phyloP scores from a whole-genome alignment of 148 eudicot genomes.

The Cornus controversa region DNA sequence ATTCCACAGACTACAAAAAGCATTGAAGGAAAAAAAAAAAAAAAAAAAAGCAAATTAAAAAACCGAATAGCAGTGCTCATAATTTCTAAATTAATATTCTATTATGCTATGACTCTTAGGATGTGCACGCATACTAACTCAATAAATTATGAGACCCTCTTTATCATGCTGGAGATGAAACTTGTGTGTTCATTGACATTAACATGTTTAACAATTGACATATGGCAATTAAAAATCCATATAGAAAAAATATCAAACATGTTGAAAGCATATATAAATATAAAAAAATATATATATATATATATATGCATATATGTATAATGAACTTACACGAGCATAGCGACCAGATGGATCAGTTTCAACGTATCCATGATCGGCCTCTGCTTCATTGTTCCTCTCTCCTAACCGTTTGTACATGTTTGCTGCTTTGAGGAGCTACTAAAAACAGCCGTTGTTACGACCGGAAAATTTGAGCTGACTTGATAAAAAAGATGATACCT shows the following conservation, averaged over 20 bases:
- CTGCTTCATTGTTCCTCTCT: background rate
- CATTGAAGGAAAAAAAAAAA: conserved; percentile 1
- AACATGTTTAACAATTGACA: background rate
- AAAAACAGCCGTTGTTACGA: background rate
- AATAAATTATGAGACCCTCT: background rate
- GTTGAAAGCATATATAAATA: background rate
- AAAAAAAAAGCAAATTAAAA: background rate
- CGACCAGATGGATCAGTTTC: conserved; percentile 42
- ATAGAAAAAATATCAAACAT: background rate
- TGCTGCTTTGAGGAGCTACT: background rate
- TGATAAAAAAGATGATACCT: background rate
- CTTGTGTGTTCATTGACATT: background rate
- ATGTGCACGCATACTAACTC: background rate
- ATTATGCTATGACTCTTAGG: conserved; percentile 6
- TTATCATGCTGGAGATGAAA: background rate
- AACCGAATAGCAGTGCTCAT: background rate
- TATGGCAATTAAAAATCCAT: background rate
- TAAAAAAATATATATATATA: background rate
- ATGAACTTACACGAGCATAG: conserved; percentile 34
- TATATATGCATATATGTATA: background rate
- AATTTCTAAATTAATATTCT: background rate
- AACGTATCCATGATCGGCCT: conserved; percentile 8
- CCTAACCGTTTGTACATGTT: background rate
- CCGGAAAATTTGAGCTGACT: background rate
- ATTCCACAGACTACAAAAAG: background rate